Percentiles rank a stretch among this genome's conserved stretches.
Conservation (phyloP, 2,329 filamentous ascomycete species). For the Diatrype stigma region DNA sequence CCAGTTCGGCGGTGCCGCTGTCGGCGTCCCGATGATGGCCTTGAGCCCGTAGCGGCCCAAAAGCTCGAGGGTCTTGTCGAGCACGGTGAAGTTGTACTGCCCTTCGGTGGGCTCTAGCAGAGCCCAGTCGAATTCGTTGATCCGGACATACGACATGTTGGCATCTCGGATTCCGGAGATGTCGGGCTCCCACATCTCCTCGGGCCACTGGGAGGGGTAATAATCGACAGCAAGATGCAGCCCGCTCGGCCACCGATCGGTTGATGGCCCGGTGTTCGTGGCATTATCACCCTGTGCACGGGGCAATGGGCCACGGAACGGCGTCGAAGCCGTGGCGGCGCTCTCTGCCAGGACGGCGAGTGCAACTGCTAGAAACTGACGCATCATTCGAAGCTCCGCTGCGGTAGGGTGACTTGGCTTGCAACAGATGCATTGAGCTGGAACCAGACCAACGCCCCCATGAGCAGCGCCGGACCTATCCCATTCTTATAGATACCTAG, state of each 20-base stretch:
- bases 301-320: not conserved
- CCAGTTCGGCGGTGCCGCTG: constrained; percentile 17
- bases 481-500: not conserved
- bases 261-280: not conserved
- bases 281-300: not conserved
- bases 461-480: not conserved
- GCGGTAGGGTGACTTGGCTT: not conserved
- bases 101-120: constrained; percentile 16
- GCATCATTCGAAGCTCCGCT: not conserved
- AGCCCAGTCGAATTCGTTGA: constrained; percentile 20
- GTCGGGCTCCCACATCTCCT: constrained; percentile 17
- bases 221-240: constrained; percentile 17
- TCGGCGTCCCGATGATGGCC: constrained; percentile 19
- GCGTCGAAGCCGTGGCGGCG: not conserved
- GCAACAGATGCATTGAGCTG: not conserved
- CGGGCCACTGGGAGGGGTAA: constrained; percentile 20
- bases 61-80: constrained; percentile 15
- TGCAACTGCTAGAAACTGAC: not conserved
- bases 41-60: constrained; percentile 13
- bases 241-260: constrained; percentile 13
- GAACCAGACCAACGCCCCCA: not conserved
- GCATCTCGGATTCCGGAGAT: constrained; percentile 15
- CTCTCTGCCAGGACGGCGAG: not conserved
- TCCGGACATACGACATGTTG: constrained; percentile 17
- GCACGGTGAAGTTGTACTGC: constrained; percentile 16